A percentile compares a stretch with the other conserved stretches of the same genome.
phyloP scores from a whole-genome alignment of 208 protist species.

The Leishmania aethiopica region DNA sequence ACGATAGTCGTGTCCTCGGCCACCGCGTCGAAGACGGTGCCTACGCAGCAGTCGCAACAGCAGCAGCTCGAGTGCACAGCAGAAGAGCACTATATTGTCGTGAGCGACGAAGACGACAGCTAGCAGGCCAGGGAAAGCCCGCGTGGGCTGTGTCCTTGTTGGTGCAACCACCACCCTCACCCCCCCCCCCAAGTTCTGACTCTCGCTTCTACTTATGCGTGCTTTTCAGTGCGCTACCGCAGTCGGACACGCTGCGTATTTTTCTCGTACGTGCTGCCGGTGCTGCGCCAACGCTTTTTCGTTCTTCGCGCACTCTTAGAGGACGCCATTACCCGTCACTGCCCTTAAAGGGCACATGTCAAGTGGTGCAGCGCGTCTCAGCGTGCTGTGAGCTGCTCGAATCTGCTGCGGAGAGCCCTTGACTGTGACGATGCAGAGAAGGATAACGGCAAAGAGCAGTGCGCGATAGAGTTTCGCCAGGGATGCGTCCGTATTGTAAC shows the following conservation, averaged over 20 bases:
- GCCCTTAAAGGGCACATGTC: not conserved
- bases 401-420: not conserved
- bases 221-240: not conserved
- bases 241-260: not conserved
- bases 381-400: not conserved
- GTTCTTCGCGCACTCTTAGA: not conserved
- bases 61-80: not conserved
- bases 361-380: not conserved
- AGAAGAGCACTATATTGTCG: slow-evolving; percentile 10
- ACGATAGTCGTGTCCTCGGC: not conserved
- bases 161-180: no score
- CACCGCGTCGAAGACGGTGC: not conserved
- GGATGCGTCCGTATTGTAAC: not conserved
- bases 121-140: not conserved
- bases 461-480: not conserved
- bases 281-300: no score
- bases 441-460: not conserved
- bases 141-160: not conserved
- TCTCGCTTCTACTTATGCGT: not conserved
- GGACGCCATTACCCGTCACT: not conserved
- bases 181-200: not conserved
- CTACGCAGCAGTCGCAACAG: not conserved
- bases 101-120: slow-evolving; percentile 22
- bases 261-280: not conserved
- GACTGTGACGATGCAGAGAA: not conserved